A percentile compares a stretch with the other conserved stretches of the same genome.
Evolutionary conservation across 2,329 filamentous ascomycete genomes (phyloP).

Genomic region (Pseudonectria buxi): DNA sequence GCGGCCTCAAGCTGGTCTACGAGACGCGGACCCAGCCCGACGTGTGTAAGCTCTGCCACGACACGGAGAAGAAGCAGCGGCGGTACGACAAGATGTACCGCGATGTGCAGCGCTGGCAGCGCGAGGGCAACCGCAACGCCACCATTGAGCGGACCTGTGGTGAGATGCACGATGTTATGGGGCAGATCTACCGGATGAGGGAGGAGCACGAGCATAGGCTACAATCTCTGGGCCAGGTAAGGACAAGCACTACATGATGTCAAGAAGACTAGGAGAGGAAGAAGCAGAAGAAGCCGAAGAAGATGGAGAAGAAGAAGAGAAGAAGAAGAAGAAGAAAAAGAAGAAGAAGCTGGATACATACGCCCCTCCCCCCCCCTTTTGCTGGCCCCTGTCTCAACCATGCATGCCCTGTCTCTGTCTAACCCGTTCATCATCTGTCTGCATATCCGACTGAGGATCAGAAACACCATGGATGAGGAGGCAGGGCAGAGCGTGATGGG

Average conservation of each 20-base stretch:
- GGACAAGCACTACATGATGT: conserved; percentile 2
- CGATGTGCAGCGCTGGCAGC: conserved; percentile 70
- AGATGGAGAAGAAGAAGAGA: conserved; percentile 1
- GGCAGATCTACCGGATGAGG: conserved; percentile 49
- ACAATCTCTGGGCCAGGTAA: conserved; percentile 28
- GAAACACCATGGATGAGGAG: too few species aligned
- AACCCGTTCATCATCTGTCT: too few species aligned
- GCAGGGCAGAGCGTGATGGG: too few species aligned
- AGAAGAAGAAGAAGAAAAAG: conserved; percentile 5
- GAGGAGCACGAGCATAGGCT: conserved; percentile 32
- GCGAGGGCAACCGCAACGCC: conserved; percentile 65
- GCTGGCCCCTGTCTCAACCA: too few species aligned
- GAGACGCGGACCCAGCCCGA: conserved; percentile 56
- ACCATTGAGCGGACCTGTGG: conserved; percentile 64
- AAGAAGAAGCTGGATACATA: conserved; percentile 12
- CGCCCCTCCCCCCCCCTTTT: too few species aligned
- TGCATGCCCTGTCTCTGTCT: too few species aligned
- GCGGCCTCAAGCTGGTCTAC: conserved; percentile 86
- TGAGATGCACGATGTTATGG: conserved; percentile 60
- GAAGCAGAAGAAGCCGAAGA: background rate
- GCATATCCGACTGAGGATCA: too few species aligned
- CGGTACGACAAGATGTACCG: conserved; percentile 66
- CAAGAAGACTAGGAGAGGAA: conserved; percentile 5
- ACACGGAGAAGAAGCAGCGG: conserved; percentile 78
- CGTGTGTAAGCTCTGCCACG: conserved; percentile 79